These are phyloP conservation scores for Pythium pyrilobum DNA, from an alignment of 352 stramenopile species.

Conservation along the genomic window DNA sequence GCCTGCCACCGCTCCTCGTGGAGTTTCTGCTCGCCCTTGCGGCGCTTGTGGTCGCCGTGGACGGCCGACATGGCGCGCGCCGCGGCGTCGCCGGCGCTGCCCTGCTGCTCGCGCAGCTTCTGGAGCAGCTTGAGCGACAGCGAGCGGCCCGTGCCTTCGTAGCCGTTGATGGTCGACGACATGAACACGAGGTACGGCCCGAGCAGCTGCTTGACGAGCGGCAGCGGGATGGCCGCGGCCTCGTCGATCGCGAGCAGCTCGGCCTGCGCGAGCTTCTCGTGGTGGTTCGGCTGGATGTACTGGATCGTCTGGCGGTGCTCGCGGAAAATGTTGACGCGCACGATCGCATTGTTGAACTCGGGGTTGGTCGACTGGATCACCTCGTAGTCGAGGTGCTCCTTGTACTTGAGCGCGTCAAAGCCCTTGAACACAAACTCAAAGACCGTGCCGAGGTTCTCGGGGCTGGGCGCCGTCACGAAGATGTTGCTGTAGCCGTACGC, in stretches of 20 bases:
- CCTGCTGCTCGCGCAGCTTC: conserved; percentile 94
- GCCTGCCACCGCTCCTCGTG: conserved; percentile 96
- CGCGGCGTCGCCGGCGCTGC: conserved; percentile 54
- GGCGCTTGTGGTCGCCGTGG: conserved; percentile 87
- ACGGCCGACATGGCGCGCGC: conserved; percentile 54
- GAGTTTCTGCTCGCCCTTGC: conserved; percentile 95
- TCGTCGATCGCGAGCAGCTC: conserved; percentile 99
- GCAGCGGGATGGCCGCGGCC: conserved; percentile 99
- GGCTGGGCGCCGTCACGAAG: conserved; percentile 97
- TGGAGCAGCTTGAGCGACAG: conserved; percentile 99
- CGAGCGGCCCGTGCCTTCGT: conserved; percentile 98
- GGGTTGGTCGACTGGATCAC: conserved; percentile 84
- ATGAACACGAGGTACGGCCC: conserved; percentile 97
- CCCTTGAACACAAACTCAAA: conserved; percentile 99
- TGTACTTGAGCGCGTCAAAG: conserved; percentile 89
- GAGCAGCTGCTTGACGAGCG: conserved; percentile 95
- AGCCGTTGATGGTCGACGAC: conserved; percentile 99
- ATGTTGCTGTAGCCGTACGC: conserved; percentile 94
- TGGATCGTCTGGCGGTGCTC: conserved; percentile 97
- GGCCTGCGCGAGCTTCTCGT: conserved; percentile 95
- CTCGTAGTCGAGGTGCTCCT: conserved; percentile 99
- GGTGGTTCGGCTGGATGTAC: conserved; percentile 94
- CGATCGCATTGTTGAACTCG: conserved; percentile 83
- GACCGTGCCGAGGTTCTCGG: conserved; percentile 98
- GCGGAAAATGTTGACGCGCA: conserved; percentile 97